Percentiles rank a stretch among this genome's conserved stretches.
phyloP scores from a whole-genome alignment of 2,329 filamentous ascomycete genomes.

The Chaetomium sp. region DNA sequence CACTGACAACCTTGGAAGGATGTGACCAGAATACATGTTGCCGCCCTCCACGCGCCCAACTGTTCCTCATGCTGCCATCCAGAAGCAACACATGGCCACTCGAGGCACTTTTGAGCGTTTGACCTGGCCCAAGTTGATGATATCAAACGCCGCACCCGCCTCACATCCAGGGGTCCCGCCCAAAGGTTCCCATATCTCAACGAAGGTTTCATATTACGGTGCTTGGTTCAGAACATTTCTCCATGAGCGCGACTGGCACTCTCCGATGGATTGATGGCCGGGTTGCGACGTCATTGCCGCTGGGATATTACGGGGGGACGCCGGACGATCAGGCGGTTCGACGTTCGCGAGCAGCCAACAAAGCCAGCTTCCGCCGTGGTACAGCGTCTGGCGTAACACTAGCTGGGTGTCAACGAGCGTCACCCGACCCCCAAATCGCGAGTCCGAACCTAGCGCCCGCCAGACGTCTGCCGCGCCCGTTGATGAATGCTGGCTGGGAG shows the following conservation, averaged over 20 bases:
- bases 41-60: not conserved
- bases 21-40: not conserved
- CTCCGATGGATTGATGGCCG: not conserved
- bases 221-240: not conserved
- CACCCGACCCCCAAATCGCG: not conserved
- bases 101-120: not conserved
- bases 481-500: not conserved
- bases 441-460: slow-evolving; percentile 6
- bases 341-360: not conserved
- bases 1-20: not conserved
- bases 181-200: not conserved
- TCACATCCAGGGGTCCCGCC: not conserved
- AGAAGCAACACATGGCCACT: not conserved
- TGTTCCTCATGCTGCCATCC: not conserved
- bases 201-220: not conserved
- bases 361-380: too few relatives aligned
- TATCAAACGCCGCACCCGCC: not conserved
- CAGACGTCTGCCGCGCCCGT: not conserved
- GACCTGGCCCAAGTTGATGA: not conserved
- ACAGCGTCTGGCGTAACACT: not conserved
- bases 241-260: not conserved
- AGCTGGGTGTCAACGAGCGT: not conserved
- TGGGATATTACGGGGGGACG: not conserved
- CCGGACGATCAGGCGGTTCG: not conserved
- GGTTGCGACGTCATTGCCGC: not conserved